Evolutionary conservation across 2,329 filamentous ascomycete genomes (phyloP), one percentile per base, ranked within the genome.

Genomic region (Microthyrium microscopicum): DNA sequence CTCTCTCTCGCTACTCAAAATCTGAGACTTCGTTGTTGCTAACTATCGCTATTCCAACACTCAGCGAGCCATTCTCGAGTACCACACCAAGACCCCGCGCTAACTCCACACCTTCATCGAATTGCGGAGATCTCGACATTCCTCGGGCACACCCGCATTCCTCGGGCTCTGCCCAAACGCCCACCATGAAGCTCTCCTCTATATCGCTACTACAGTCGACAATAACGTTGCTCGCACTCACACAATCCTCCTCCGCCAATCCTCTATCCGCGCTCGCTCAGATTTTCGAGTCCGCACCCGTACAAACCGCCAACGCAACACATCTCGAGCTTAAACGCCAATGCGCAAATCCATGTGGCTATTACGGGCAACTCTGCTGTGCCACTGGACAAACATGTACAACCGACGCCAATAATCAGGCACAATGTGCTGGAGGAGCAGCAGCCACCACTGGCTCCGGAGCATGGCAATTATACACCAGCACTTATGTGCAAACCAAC

Each of bases 401-500:
- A 39, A 50, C 45, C 26, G 51, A 56, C 32, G 33, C 29, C 7
- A 46, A 48, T 42, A 46, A 51, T 35, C 45, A 54, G 39, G 54
- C 54, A 18, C 44, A 50, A 28, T 56, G 54, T 41, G 45, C 33
- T 8, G 28, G 20, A 20, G 22, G 40, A 2, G 29, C 37, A 13
- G 47, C 41, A 4, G 44, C 42, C 5, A 44, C 41, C 21, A 40
- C 41, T 33, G 45, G 40, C 26, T 44, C 35, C 29, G 51, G 44
- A 34, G 45, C 46, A 26, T 73, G 68, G 66, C 47, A 64, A 40
- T 64, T 63, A 50, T 69, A 57, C 44, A 75, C 70, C 13, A 66
- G 66, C 3, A 70, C 65, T 5, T 72, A 56, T 43, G 57, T 66
- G 9, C 60, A 70, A 46, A 73, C 66, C 33, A 62, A 64, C 39